Evolutionary conservation across 2,329 filamentous ascomycete species (phyloP).

Genomic region (Trichoderma sp.): DNA sequence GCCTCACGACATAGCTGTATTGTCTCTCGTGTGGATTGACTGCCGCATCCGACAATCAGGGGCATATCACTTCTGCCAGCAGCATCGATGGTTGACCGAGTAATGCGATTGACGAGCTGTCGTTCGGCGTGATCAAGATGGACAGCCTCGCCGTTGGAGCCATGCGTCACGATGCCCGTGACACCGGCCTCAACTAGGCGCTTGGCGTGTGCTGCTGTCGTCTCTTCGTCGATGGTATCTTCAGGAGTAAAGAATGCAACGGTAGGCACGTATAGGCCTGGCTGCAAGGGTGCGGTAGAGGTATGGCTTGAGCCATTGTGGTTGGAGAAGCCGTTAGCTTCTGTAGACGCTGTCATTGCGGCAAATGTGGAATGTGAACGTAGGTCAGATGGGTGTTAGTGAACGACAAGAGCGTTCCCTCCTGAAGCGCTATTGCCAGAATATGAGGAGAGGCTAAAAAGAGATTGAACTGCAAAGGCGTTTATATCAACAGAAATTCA

Average conservation of each 20-base stretch:
- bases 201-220: conserved; percentile 53
- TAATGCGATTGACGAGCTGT: conserved; percentile 60
- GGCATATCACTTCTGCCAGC: conserved; percentile 57
- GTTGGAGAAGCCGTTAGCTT: background rate
- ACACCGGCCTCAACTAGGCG: conserved; percentile 64
- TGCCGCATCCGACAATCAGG: conserved; percentile 69
- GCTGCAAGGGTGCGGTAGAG: background rate
- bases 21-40: conserved; percentile 67
- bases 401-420: background rate
- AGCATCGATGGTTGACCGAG: conserved; percentile 60
- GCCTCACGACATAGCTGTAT: conserved; percentile 67
- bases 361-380: background rate
- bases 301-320: background rate
- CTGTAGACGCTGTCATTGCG: conserved; percentile 23
- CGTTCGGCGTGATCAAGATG: conserved; percentile 68
- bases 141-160: conserved; percentile 73
- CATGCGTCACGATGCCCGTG: conserved; percentile 67
- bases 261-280: conserved; percentile 62
- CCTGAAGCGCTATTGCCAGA: background rate
- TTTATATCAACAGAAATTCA: background rate
- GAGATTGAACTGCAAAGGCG: background rate
- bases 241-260: conserved; percentile 61
- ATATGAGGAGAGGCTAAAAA: background rate
- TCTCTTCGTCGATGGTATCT: conserved; percentile 57
- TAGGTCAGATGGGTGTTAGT: background rate